Percentiles rank a stretch among this genome's conserved stretches.
phyloP scores from a whole-genome alignment of 2,329 filamentous ascomycete species.

The Fusarium mundagurra region DNA sequence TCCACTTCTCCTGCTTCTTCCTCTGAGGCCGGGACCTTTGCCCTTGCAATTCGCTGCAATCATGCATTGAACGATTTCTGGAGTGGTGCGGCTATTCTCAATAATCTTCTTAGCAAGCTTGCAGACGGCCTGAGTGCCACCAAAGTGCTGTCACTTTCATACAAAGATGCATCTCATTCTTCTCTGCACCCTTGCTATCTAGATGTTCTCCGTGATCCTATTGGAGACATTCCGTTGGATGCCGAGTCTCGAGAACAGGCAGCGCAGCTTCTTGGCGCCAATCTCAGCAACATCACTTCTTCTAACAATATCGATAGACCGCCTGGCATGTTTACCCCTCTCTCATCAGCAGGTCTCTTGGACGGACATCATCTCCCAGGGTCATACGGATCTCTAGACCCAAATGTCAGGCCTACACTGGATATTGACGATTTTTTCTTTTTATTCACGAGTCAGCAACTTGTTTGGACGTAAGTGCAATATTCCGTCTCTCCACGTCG shows the following conservation, averaged over 20 bases:
- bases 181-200: neutral
- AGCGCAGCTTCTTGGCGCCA: neutral
- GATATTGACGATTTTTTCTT: conserved; percentile 1
- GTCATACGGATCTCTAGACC: neutral
- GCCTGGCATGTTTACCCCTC: conserved; percentile 1
- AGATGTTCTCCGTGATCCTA: neutral
- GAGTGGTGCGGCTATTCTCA: neutral
- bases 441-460: conserved; percentile 6
- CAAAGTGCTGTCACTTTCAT: neutral
- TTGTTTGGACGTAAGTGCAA: neutral
- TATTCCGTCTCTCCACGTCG: accelerated
- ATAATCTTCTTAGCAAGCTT: neutral
- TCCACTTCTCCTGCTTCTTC: neutral
- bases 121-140: neutral
- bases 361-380: neutral
- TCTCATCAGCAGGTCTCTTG: neutral
- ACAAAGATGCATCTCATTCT: neutral
- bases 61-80: conserved; percentile 11
- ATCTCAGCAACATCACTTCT: neutral
- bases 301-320: neutral
- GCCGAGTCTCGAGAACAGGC: neutral
- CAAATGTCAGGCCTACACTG: neutral
- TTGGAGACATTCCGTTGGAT: neutral
- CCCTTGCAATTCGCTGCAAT: neutral
- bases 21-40: neutral